phyloP scores from a whole-genome alignment of 1,284 basidiomycete genomes.

The Sutorius eximius region DNA sequence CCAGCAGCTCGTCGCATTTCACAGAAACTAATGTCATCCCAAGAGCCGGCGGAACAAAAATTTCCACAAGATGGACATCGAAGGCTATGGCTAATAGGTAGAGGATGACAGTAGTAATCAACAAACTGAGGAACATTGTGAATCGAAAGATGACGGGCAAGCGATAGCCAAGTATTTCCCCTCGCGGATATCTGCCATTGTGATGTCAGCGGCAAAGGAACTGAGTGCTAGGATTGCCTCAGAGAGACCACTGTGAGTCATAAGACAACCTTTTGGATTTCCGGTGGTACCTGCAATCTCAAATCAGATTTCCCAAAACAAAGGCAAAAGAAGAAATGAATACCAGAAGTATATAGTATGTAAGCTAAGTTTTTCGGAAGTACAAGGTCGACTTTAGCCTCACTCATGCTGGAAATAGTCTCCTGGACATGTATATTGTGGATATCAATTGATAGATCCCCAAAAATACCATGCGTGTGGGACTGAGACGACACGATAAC shows the following conservation, averaged over 20 bases:
- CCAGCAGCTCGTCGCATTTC: conserved; percentile 46
- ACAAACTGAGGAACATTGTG: background rate
- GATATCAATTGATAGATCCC: conserved; percentile 35
- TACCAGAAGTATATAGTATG: conserved; percentile 55
- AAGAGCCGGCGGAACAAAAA: conserved; percentile 43
- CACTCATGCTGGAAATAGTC: conserved; percentile 32
- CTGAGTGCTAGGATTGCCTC: conserved; percentile 46
- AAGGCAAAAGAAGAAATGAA: background rate
- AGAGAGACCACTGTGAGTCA: conserved; percentile 46
- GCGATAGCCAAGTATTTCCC: conserved; percentile 46
- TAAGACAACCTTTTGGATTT: conserved; percentile 56
- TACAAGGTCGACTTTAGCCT: conserved; percentile 34
- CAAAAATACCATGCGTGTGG: conserved; percentile 31
- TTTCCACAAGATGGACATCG: conserved; percentile 52
- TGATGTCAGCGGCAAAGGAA: conserved; percentile 39
- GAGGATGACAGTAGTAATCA: background rate
- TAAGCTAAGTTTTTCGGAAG: conserved; percentile 43
- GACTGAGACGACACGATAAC: conserved; percentile 41
- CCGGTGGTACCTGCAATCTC: conserved; percentile 48
- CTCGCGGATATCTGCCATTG: conserved; percentile 36
- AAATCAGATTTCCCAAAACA: background rate
- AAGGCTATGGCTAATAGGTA: conserved; percentile 43
- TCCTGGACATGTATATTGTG: conserved; percentile 26
- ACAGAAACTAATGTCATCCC: conserved; percentile 49
- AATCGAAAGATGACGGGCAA: conserved; percentile 34